Evolutionary conservation across 495 filamentous ascomycete genomes (phyloP), one percentile per base, ranked within the genome.

Genomic region (Ascobolus immersus): DNA sequence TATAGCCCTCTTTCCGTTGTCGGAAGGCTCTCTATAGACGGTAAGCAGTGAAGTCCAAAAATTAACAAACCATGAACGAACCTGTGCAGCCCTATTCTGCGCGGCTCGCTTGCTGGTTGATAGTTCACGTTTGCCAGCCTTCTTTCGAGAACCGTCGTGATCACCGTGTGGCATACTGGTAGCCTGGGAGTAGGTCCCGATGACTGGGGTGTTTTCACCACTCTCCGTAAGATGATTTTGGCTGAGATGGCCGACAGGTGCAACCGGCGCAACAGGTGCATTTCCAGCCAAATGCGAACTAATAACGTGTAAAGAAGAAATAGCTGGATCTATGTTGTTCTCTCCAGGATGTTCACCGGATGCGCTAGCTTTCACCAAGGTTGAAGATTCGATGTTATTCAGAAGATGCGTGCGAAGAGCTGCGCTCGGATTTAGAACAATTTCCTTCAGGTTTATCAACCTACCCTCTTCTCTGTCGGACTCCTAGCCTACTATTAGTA

Each of bases 51-150:
- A 2, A 26, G 29, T 34, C 18, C n/a, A 12, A 24, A 5, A 43
- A 10, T 22, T 24, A 36, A 28, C 22, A 20, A 41, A 21, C 18
- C 10, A 22, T n/a, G 14, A 11, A 57, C 64, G 30, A 65, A 93
- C 86, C 72, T 96, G 86, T 29, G 86, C 86, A 43, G 86, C 86
- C 44, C 86, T 64, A 47, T 96, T 96, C 52, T 96, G 86, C 25
- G 89, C 86, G 13, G 86, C 86, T 40, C 86, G 71, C 56, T 96
- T 96, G 28, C 78, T 86, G 10, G 78, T 81, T 15, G 80, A 91
- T 31, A 96, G 56, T 55, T 93, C 86, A 27, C 86, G 64, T 55
- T 92, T 91, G 21, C 71, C 71, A 5, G 55, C 54, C 27, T 45
- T n/a, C 9, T 31, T 31, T 15, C 12, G 43, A 19, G 40, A 34